Evolutionary conservation across 176 grass and related monocot genomes (phyloP).

Genomic region (Oryza longistaminata): DNA sequence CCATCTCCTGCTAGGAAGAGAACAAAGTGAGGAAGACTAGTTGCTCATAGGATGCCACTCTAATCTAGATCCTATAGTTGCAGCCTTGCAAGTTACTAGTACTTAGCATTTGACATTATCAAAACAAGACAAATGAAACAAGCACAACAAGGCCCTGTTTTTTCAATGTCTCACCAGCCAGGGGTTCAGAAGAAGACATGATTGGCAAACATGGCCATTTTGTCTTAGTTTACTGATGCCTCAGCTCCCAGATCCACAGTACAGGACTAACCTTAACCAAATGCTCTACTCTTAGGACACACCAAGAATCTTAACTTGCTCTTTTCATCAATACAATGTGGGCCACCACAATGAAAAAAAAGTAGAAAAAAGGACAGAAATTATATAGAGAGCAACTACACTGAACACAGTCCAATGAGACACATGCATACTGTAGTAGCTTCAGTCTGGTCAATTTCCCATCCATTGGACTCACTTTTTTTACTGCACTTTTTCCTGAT

Average conservation of each 20-base stretch:
- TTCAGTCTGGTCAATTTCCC: constrained; percentile 36
- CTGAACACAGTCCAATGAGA: neutral
- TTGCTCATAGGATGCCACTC: constrained; percentile 31
- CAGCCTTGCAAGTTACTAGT: neutral
- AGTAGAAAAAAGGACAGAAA: neutral
- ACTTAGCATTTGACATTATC: constrained; percentile 29
- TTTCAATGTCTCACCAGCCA: constrained; percentile 26
- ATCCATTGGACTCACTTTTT: constrained; percentile 33
- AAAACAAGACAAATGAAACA: constrained; percentile 35
- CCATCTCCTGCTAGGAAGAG: constrained; percentile 18
- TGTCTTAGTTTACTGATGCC: constrained; percentile 38
- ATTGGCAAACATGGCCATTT: constrained; percentile 47
- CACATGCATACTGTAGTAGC: constrained; percentile 23
- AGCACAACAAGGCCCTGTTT: constrained; percentile 4
- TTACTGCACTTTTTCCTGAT: constrained; percentile 9
- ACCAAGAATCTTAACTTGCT: constrained; percentile 60
- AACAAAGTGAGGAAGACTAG: neutral
- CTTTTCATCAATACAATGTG: constrained; percentile 47
- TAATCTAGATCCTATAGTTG: neutral
- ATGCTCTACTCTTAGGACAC: constrained; percentile 50
- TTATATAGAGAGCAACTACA: neutral
- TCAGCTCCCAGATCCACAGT: constrained; percentile 44
- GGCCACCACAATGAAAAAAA: constrained; percentile 29
- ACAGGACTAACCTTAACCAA: constrained; percentile 42
- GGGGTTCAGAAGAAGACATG: constrained; percentile 30